Evolutionary conservation across 2,329 filamentous ascomycete genomes (phyloP), one percentile per base, ranked within the genome.

Genomic region (Diaporthe ilicicola): DNA sequence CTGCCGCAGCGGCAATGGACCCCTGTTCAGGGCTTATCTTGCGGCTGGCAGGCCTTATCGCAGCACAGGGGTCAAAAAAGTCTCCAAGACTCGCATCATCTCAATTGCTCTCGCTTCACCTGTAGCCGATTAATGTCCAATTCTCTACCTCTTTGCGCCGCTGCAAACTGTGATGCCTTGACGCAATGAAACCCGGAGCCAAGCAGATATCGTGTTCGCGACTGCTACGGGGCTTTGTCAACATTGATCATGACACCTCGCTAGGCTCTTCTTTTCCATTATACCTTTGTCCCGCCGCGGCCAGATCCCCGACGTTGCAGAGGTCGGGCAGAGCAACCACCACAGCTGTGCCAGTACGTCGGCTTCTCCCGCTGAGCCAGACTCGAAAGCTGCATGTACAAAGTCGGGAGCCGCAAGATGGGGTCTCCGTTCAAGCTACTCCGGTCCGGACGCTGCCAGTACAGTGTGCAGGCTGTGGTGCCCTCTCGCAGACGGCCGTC

Each of bases 391-490:
- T 55, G 42, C 66, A 59, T 39, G 37, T 22, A 10, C 27, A 24
- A 27, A 51, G 44, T 5, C 15, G n/a, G 4, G 39, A 22, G 29
- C 27, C 44, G 29, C 34, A 50, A 39, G 44, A 59, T 29, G 32
- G 9, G 24, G 66, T 9, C 32, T 59, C 44, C 17, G n/a, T 42
- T 12, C 39, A 51, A 51, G 55, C 15, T 10, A 24, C 27, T 3
- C 71, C 68, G 17, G 37, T 34, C 39, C 71, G 71, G 69, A 74
- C 74, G 22, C 81, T 92, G 1, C 90, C 91, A 0, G 75, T 84
- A 13, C 88, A 87, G 73, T 93, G 91, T 75, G 84, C 85, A 15
- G 91, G 91, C 44, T 93, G 91, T 77, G 91, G 91, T 54, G 90
- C 90, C 17, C 84, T 91, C 74, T 84, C 89, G 55, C 91, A 93